Conservation (phyloP, 805 yeast genomes). For the Zygosaccharomyces pseudorouxii region DNA sequence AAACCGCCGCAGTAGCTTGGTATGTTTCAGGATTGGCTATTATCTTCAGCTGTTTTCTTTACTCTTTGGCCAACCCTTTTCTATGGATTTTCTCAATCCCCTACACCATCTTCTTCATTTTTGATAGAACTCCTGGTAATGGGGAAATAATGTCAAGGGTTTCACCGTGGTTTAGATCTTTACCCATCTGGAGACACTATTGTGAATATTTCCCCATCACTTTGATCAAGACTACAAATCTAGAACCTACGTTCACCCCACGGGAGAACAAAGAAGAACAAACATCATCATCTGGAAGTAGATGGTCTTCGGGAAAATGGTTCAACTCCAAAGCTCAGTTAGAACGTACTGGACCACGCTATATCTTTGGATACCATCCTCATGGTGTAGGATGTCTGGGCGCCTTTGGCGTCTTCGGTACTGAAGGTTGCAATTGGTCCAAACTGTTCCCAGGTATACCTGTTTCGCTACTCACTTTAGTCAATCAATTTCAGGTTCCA, state of each 20-base stretch:
- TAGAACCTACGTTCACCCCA: slow-evolving; percentile 67
- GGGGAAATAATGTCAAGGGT: slow-evolving; percentile 62
- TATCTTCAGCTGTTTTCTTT: slow-evolving; percentile 46
- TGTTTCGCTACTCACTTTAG: slow-evolving; percentile 69
- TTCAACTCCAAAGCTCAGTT: slow-evolving; percentile 25
- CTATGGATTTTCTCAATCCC: slow-evolving; percentile 66
- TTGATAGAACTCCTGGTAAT: slow-evolving; percentile 66
- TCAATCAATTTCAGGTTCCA: slow-evolving; percentile 80
- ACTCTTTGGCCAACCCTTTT: slow-evolving; percentile 52
- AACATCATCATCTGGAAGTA: background rate
- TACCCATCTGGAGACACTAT: slow-evolving; percentile 64
- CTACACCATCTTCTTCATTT: slow-evolving; percentile 55
- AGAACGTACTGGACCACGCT: slow-evolving; percentile 57
- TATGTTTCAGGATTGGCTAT: slow-evolving; percentile 67
- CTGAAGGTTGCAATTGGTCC: slow-evolving; percentile 72
- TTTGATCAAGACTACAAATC: slow-evolving; percentile 60
- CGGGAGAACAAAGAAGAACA: slow-evolving; percentile 9
- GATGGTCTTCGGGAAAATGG: slow-evolving; percentile 2
- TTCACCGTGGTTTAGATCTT: slow-evolving; percentile 52
- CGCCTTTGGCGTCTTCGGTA: slow-evolving; percentile 75
- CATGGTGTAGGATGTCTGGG: slow-evolving; percentile 96
- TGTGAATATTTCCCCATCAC: slow-evolving; percentile 75
- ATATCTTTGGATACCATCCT: slow-evolving; percentile 91
- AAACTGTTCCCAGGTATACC: slow-evolving; percentile 79
- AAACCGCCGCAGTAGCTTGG: slow-evolving; percentile 66